Percentiles rank a stretch among this genome's conserved stretches.
phyloP scores from a whole-genome alignment of 495 filamentous ascomycete genomes.

The Mytilinidion resinicola region DNA sequence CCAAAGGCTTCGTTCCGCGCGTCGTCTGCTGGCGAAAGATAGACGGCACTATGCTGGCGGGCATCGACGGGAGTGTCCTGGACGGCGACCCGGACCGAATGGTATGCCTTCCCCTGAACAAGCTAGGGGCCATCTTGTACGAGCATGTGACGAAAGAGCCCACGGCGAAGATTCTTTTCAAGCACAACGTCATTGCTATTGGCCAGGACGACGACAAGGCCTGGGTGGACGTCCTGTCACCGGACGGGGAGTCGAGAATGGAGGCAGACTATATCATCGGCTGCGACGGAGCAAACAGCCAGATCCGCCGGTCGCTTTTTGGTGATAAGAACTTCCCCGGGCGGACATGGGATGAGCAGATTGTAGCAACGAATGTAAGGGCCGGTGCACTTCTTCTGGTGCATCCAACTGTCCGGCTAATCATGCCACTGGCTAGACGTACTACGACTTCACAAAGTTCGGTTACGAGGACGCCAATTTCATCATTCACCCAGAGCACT shows the following conservation, averaged over 20 bases:
- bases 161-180: conserved; percentile 25
- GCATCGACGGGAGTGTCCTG: conserved; percentile 28
- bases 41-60: conserved; percentile 37
- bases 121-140: conserved; percentile 42
- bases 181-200: no score
- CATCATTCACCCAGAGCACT: conserved; percentile 53
- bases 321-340: conserved; percentile 49
- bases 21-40: conserved; percentile 47
- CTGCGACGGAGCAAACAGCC: conserved; percentile 53
- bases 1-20: conserved; percentile 42
- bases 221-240: no score
- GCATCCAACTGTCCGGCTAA: background rate
- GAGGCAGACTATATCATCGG: conserved; percentile 51
- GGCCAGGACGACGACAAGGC: conserved; percentile 33
- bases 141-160: conserved; percentile 42
- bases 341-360: conserved; percentile 51
- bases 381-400: no score
- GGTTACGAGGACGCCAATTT: conserved; percentile 51
- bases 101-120: conserved; percentile 42
- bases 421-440: conserved; percentile 28
- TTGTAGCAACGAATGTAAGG: conserved; percentile 55
- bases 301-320: conserved; percentile 48
- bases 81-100: conserved; percentile 38
- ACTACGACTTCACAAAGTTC: conserved; percentile 44
- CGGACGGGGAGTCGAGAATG: conserved; percentile 41